Evolutionary conservation across 805 yeast species (phyloP), one percentile per base, ranked within the genome.

Genomic region (Lachancea meyersii): DNA sequence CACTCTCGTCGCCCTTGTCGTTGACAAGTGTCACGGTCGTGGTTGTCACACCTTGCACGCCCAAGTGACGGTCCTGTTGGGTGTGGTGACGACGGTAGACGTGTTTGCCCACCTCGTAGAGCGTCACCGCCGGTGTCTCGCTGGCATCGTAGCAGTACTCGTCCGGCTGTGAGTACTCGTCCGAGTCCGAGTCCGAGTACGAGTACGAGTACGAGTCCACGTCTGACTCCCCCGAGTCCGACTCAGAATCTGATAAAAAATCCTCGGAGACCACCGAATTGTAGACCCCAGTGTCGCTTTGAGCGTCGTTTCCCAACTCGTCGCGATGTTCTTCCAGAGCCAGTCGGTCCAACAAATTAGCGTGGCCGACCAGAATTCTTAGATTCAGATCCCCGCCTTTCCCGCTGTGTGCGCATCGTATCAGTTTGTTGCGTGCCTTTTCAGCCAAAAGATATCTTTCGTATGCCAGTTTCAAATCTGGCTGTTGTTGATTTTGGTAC

Each of bases 341-440:
- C 41, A 38, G 21, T 17, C 49, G 50, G 41, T 62, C 67, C 23
- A 61, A 44, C 31, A 62, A 39, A 45, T 61, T 60, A 1, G 67
- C 65, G 43, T 62, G 67, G 3, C 62, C 65, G 1, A 62, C 62
- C 13, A 62, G 39, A 5, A 54, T 50, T 20, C 67, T 44, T 18
- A 61, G 42, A 20, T 62, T 51, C 27, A 48, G 48, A 22, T 58
- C 60, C 35, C 45, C 48, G 36, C 48, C 54, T 26, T 42, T 37
- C 23, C 37, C 48, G 4, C 44, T 27, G 19, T 41, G 42, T 2
- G 57, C 59, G 38, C 56, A 52, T 4, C 23, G 33, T 23, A 50
- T 30, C 10, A 59, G 49, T 37, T 59, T 59, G 3, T 47, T 35
- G 13, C 57, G 49, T 3, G 57, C 62, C 31, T 45, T 44, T 22